Evolutionary conservation across 1,284 basidiomycete genomes (phyloP).

Genomic region (Sporisorium scitamineum): DNA sequence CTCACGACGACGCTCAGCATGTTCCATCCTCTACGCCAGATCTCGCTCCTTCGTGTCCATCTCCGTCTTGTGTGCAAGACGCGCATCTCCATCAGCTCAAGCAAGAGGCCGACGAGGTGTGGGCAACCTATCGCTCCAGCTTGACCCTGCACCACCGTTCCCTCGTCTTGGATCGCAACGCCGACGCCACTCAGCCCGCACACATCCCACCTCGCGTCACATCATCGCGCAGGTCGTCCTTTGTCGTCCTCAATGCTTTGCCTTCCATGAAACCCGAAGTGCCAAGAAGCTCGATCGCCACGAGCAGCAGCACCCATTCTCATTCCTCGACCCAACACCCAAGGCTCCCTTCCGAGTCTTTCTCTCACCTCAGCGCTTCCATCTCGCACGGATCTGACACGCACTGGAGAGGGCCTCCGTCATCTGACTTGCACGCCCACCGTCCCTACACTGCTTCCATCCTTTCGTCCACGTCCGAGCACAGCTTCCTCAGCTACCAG

Average conservation of each 20-base stretch:
- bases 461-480: slow-evolving; percentile 32
- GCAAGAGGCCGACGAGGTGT: slow-evolving; percentile 35
- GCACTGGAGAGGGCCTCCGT: slow-evolving; percentile 7
- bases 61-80: slow-evolving; percentile 2
- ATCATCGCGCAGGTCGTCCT: slow-evolving; percentile 28
- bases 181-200: slow-evolving; percentile 8
- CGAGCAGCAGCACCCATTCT: slow-evolving; percentile 11
- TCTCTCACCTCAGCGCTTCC: slow-evolving; percentile 14
- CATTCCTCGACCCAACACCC: slow-evolving; percentile 3
- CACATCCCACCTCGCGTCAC: slow-evolving; percentile 26
- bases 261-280: not conserved
- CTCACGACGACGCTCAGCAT: not conserved
- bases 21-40: not conserved
- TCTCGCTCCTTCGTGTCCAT: not conserved
- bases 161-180: not conserved
- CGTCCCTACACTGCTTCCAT: slow-evolving; percentile 44
- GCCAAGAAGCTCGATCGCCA: slow-evolving; percentile 4
- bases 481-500: slow-evolving; percentile 40
- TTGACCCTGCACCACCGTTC: slow-evolving; percentile 19
- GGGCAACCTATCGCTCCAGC: slow-evolving; percentile 26
- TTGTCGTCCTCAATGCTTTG: slow-evolving; percentile 19
- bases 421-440: slow-evolving; percentile 19
- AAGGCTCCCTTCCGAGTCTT: slow-evolving; percentile 5
- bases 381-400: slow-evolving; percentile 9
- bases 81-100: slow-evolving; percentile 28